These are phyloP conservation scores for Plasmodium fragile DNA, from an alignment of 169 alveolate genomes.

Conservation along the genomic window DNA sequence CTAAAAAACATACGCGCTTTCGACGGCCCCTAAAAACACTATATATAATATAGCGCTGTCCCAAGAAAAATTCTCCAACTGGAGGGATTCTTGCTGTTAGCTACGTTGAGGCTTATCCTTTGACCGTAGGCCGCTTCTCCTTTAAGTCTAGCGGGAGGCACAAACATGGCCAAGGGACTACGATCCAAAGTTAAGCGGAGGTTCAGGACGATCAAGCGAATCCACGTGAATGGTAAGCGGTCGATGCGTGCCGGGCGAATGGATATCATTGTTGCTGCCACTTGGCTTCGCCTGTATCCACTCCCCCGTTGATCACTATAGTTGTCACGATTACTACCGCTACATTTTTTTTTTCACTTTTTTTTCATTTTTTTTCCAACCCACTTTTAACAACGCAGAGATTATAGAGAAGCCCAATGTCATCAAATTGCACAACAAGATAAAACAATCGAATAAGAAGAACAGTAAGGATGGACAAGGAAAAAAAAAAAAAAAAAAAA, in stretches of 20 bases:
- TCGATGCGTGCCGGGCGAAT: neutral
- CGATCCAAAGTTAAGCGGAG: constrained; percentile 86
- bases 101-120: neutral
- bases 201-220: constrained; percentile 85
- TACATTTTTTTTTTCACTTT: neutral
- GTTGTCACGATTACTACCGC: neutral
- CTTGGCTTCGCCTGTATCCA: neutral
- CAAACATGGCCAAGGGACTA: constrained; percentile 85
- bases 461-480: constrained; percentile 16
- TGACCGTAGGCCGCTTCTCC: neutral
- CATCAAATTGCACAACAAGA: constrained; percentile 19
- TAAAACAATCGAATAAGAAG: constrained; percentile 25
- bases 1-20: neutral
- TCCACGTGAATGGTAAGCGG: constrained; percentile 80
- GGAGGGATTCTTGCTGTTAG: neutral
- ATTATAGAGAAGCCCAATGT: constrained; percentile 48
- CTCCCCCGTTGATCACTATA: neutral
- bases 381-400: constrained; percentile 11
- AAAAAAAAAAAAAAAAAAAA: neutral
- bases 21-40: neutral
- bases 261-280: neutral
- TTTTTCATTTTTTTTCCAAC: neutral
- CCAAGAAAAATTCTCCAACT: neutral
- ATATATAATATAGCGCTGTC: neutral
- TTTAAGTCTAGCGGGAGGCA: neutral